phyloP scores from a whole-genome alignment of 495 filamentous ascomycete species.

The Hypoxylon intermedium region DNA sequence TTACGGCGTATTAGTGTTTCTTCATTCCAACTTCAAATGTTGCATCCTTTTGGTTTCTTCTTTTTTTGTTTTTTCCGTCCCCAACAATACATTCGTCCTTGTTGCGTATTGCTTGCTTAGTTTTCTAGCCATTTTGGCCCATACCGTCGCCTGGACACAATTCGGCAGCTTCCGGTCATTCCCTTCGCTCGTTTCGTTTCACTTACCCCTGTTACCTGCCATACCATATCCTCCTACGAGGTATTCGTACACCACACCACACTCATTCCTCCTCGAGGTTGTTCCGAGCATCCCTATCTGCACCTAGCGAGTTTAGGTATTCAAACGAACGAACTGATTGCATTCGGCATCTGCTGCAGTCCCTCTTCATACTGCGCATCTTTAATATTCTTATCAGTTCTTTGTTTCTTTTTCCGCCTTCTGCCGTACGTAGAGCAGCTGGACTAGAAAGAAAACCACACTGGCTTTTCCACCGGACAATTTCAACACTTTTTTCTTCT shows the following conservation, averaged over 20 bases:
- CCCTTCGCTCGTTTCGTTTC: slow-evolving; percentile 33
- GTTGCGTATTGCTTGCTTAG: slow-evolving; percentile 16
- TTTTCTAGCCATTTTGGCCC: slow-evolving; percentile 8
- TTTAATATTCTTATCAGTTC: slow-evolving; percentile 11
- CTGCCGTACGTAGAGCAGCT: slow-evolving; percentile 4
- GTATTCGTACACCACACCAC: too few species aligned
- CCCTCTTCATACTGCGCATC: slow-evolving; percentile 6
- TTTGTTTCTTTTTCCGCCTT: slow-evolving; percentile 16
- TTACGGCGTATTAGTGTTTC: slow-evolving; percentile 17
- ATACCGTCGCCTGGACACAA: slow-evolving; percentile 16
- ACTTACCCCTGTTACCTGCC: slow-evolving; percentile 3
- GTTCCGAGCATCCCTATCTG: slow-evolving; percentile 8
- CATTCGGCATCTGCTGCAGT: slow-evolving; percentile 29
- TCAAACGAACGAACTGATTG: slow-evolving; percentile 30
- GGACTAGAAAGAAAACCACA: slow-evolving; percentile 10
- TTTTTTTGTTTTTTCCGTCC: slow-evolving; percentile 6
- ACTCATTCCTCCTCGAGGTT: slow-evolving; percentile 29
- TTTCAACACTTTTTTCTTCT: slow-evolving; percentile 7
- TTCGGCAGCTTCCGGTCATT: slow-evolving; percentile 32
- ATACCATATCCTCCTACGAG: too few species aligned
- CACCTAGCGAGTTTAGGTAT: slow-evolving; percentile 10
- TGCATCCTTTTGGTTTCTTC: slow-evolving; percentile 13
- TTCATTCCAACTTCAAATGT: slow-evolving; percentile 26
- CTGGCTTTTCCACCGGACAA: slow-evolving; percentile 2
- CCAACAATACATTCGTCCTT: background rate